Percentiles rank a stretch among this genome's conserved stretches.
These are phyloP conservation scores for Candida bentonensis DNA, from an alignment of 805 yeast species.

Conservation along the genomic window DNA sequence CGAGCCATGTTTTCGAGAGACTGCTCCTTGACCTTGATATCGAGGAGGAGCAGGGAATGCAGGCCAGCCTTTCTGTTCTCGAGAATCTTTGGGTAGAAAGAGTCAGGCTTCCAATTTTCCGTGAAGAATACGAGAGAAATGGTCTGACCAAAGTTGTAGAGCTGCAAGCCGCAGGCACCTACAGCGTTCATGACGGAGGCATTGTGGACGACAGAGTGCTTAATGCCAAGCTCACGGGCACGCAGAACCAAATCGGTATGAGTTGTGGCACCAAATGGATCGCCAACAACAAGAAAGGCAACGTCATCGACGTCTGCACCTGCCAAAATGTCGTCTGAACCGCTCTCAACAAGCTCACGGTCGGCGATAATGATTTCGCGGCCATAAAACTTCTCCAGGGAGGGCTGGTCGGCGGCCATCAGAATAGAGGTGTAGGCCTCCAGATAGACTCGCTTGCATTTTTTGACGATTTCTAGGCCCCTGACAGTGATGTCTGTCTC, in stretches of 20 bases:
- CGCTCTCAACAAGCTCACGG: constrained; percentile 84
- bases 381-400: constrained; percentile 74
- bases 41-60: constrained; percentile 78
- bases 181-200: constrained; percentile 98
- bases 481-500: constrained; percentile 87
- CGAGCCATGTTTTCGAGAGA: constrained; percentile 87
- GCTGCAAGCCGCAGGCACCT: constrained; percentile 93
- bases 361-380: constrained; percentile 79
- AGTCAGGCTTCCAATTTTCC: constrained; percentile 91
- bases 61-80: constrained; percentile 85
- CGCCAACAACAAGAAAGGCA: constrained; percentile 94
- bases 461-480: constrained; percentile 72
- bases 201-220: constrained; percentile 75
- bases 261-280: constrained; percentile 96
- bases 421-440: constrained; percentile 93
- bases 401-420: constrained; percentile 75
- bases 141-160: constrained; percentile 92
- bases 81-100: constrained; percentile 76
- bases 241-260: constrained; percentile 88
- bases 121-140: constrained; percentile 95
- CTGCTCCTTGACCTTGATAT: constrained; percentile 94
- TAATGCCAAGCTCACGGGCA: constrained; percentile 72
- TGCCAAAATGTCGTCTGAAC: constrained; percentile 67
- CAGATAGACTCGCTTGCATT: constrained; percentile 79
- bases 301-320: constrained; percentile 71